Evolutionary conservation across 1,284 basidiomycete species (phyloP), one percentile per base, ranked within the genome.

Genomic region (Vanrija sp.): DNA sequence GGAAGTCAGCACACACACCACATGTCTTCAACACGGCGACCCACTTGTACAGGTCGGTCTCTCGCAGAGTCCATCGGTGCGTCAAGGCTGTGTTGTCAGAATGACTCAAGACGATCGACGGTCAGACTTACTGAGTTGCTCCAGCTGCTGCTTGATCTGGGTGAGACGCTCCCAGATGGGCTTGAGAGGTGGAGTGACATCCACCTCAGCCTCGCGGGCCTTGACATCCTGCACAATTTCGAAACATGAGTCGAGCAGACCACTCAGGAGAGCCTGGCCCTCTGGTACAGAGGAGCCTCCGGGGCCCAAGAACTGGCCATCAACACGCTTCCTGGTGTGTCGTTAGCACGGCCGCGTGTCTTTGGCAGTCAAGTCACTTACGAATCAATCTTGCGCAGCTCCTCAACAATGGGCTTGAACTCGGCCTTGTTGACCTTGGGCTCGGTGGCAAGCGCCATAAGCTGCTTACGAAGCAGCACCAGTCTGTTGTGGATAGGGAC

Each of bases 141-240:
- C 74, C 48, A 67, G 61, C 59, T 67, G 68, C 51, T 55, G 80
- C 56, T 93, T 85, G 68, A 98, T 86, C 67, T 89, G 87, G 57
- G 80, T 84, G 57, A 99, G 82, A 18, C 95, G 84, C 69, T 98
- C 95, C 72, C 94, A 91, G 63, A 99, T 96, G 0, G 95, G 92
- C 72, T 93, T 90, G 53, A 98, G 81, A 6, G 88, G 87, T 24
- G 85, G 83, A 10, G 89, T 81, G 39, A 97, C 90, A 66, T 93
- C 84, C 75, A 92, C 94, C 49, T 88, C 89, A 42, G 94, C 90
- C 65, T 97, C 91, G 60, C 90, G 83, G 3, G 94, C 93, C 62
- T 89, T 88, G 78, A 98, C 93, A 74, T 98, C 95, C 76, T 98
- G 93, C 41, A 85, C 82, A 57, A 98, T 89, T 55, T 98, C 94